Evolutionary conservation across 139 green algal genomes (phyloP).

Genomic region (Chlamydomonas incerta): DNA sequence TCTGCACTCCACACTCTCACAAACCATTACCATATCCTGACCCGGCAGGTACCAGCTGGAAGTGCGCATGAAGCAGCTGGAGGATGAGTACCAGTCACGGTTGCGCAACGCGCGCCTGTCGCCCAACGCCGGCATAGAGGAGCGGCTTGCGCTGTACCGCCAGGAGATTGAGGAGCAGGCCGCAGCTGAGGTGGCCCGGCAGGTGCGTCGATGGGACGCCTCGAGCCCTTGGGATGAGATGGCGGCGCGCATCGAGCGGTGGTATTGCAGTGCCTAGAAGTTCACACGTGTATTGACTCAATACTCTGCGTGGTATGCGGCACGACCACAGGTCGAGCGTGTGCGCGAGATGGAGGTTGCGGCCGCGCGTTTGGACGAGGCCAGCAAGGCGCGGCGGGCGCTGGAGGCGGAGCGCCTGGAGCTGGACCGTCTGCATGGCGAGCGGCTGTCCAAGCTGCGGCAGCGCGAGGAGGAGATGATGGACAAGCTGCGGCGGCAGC

Average conservation of each 20-base stretch:
- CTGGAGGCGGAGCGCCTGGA: conserved; percentile 56
- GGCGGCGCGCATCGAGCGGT: too few species aligned
- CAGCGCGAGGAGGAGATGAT: conserved; percentile 63
- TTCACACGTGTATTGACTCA: too few species aligned
- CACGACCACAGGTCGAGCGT: conserved; percentile 58
- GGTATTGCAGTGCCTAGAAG: too few species aligned
- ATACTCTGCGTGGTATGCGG: too few species aligned
- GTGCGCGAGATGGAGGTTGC: conserved; percentile 70
- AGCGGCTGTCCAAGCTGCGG: conserved; percentile 62
- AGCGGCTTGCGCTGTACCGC: conserved; percentile 62
- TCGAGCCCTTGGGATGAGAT: too few species aligned
- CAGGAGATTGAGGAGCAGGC: conserved; percentile 65
- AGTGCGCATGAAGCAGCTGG: conserved; percentile 60
- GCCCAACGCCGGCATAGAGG: conserved; percentile 43
- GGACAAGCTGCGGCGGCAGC: conserved; percentile 60
- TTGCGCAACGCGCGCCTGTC: conserved; percentile 10
- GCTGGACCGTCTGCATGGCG: conserved; percentile 62
- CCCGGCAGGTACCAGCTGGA: conserved; percentile 45
- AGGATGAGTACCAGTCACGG: conserved; percentile 51
- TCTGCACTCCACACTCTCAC: too few species aligned
- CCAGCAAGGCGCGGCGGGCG: conserved; percentile 51
- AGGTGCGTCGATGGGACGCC: too few species aligned
- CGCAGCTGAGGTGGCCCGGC: conserved; percentile 49
- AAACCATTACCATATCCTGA: background rate
- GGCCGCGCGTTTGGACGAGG: conserved; percentile 65